phyloP scores from a whole-genome alignment of 1,284 basidiomycete genomes.

The Ustilago hordei region DNA sequence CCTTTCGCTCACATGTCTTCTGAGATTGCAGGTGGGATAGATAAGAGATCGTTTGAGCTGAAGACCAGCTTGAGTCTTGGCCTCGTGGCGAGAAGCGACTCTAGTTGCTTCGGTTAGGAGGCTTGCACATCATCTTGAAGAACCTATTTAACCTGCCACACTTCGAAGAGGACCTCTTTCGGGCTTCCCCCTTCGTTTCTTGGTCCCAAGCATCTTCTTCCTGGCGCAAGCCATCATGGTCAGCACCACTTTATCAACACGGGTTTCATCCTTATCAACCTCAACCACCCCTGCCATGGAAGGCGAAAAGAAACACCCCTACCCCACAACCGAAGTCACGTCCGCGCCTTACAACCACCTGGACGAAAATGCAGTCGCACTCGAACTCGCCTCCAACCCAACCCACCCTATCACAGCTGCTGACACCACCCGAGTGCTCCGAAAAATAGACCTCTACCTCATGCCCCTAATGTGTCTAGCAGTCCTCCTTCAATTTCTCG shows the following conservation, averaged over 20 bases:
- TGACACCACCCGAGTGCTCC: conserved; percentile 52
- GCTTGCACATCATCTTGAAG: background rate
- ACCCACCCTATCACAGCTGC: conserved; percentile 16
- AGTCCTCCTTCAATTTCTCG: conserved; percentile 62
- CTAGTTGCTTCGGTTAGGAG: background rate
- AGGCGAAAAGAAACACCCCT: background rate
- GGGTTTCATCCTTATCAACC: background rate
- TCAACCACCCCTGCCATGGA: background rate
- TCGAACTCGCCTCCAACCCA: conserved; percentile 20
- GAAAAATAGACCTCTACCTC: conserved; percentile 65
- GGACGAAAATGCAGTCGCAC: conserved; percentile 40
- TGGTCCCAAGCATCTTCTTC: too few relatives aligned
- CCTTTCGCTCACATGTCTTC: background rate
- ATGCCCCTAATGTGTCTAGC: conserved; percentile 61
- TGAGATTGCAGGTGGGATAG: background rate
- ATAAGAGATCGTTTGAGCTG: background rate
- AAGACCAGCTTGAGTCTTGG: background rate
- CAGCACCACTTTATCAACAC: background rate
- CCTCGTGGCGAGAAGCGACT: background rate
- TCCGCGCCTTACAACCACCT: background rate
- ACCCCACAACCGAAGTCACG: background rate
- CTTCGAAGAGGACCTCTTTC: background rate
- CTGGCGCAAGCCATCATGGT: too few relatives aligned
- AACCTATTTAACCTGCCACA: background rate
- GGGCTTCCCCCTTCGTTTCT: too few relatives aligned